These are phyloP conservation scores for Fraxinus latifolia DNA, from an alignment of 305 asterid genomes.

Conservation along the genomic window DNA sequence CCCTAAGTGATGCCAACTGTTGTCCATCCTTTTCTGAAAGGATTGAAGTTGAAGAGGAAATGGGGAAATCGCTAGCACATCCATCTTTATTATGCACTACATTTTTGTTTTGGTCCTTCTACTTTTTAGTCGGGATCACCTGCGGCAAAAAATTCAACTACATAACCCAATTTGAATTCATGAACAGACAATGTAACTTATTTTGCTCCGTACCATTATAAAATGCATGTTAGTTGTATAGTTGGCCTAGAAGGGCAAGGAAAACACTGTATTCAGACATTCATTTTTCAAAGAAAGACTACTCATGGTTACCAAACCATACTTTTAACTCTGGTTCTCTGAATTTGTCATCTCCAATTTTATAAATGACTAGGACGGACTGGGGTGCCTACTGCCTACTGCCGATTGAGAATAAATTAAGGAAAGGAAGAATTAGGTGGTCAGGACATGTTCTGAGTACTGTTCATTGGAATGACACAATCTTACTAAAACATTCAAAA, in stretches of 20 bases:
- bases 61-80: slow-evolving; percentile 44
- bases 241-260: not conserved
- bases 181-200: not conserved
- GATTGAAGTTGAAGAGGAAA: slow-evolving; percentile 47
- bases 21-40: slow-evolving; percentile 70
- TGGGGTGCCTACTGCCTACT: not conserved
- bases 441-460: not conserved
- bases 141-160: slow-evolving; percentile 31
- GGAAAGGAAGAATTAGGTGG: no score
- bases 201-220: not conserved
- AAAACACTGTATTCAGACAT: not conserved
- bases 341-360: not conserved
- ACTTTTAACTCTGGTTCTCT: not conserved
- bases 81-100: slow-evolving; percentile 39
- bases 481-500: not conserved
- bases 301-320: not conserved
- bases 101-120: slow-evolving; percentile 43
- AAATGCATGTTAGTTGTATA: not conserved
- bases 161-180: slow-evolving; percentile 15
- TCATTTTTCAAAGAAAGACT: not conserved
- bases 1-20: slow-evolving; percentile 59
- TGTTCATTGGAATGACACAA: not conserved
- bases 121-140: slow-evolving; percentile 49
- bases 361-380: not conserved
- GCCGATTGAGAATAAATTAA: not conserved